These are phyloP conservation scores for Thelonectria discophora DNA, from an alignment of 2,329 filamentous ascomycete species.

Conservation along the genomic window DNA sequence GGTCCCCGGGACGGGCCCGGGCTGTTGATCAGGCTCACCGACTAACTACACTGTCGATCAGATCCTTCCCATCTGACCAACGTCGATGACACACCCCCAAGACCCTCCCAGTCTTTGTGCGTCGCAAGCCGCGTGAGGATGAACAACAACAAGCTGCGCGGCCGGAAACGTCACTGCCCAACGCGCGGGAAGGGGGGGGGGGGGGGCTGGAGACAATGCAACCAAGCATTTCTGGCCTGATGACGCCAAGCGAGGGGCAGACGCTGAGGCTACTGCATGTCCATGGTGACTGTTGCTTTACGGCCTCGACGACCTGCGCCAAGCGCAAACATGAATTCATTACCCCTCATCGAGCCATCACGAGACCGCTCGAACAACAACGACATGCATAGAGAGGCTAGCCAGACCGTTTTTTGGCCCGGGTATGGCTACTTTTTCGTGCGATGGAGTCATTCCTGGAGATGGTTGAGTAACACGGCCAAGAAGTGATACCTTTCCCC, in stretches of 20 bases:
- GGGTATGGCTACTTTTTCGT: no score
- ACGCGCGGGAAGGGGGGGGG: neutral
- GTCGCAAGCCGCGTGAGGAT: no score
- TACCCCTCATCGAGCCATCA: no score
- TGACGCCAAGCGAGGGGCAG: neutral
- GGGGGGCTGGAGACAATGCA: no score
- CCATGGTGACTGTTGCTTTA: neutral
- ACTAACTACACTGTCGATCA: slow-evolving; percentile 15
- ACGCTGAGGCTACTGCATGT: neutral
- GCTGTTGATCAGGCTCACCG: neutral
- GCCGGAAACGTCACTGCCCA: slow-evolving; percentile 4
- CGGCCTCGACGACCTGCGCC: no score
- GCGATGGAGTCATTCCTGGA: no score
- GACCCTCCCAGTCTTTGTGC: neutral
- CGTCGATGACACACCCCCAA: slow-evolving; percentile 11
- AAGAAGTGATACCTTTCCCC: neutral
- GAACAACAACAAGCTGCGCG: neutral
- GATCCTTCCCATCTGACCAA: slow-evolving; percentile 1
- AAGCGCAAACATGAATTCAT: no score
- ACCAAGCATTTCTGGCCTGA: slow-evolving; percentile 9
- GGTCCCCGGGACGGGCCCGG: slow-evolving; percentile 5
- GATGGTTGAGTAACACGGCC: no score
- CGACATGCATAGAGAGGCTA: no score
- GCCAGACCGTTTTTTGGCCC: no score
- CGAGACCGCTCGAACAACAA: no score